phyloP scores from a whole-genome alignment of 257 asterid genomes.

The Fraxinus quadrangulata region DNA sequence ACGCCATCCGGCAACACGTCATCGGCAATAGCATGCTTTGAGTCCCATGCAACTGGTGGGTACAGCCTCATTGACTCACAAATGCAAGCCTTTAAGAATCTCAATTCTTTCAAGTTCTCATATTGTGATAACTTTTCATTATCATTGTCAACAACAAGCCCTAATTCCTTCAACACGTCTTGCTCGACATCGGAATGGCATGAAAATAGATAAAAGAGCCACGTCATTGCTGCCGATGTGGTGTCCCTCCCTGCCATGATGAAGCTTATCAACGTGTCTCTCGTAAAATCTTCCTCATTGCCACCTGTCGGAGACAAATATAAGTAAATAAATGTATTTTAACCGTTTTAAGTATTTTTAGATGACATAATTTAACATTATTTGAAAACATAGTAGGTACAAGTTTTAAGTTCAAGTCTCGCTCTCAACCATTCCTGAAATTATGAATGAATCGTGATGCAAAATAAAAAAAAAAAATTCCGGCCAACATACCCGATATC shows the following conservation, averaged over 20 bases:
- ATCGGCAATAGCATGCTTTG: slow-evolving; percentile 44
- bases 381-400: no score
- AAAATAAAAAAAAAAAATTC: neutral
- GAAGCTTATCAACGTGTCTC: slow-evolving; percentile 63
- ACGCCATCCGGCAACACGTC: slow-evolving; percentile 57
- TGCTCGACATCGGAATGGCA: slow-evolving; percentile 42
- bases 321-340: neutral
- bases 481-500: slow-evolving; percentile 23
- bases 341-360: neutral
- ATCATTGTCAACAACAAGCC: neutral
- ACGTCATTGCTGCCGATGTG: slow-evolving; percentile 71
- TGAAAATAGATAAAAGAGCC: slow-evolving; percentile 61
- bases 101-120: slow-evolving; percentile 37
- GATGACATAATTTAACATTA: neutral
- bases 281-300: slow-evolving; percentile 32
- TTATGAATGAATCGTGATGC: neutral
- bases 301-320: neutral
- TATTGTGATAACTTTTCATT: neutral
- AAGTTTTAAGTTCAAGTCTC: no score
- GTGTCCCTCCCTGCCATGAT: slow-evolving; percentile 76
- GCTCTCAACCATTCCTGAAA: neutral
- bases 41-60: slow-evolving; percentile 76
- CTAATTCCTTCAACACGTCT: slow-evolving; percentile 39
- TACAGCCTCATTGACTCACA: slow-evolving; percentile 64
- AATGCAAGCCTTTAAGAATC: slow-evolving; percentile 54